Evolutionary conservation across 192 early-diverging fungal genomes (phyloP), one percentile per base, ranked within the genome.

Genomic region (Coemansia sp.): DNA sequence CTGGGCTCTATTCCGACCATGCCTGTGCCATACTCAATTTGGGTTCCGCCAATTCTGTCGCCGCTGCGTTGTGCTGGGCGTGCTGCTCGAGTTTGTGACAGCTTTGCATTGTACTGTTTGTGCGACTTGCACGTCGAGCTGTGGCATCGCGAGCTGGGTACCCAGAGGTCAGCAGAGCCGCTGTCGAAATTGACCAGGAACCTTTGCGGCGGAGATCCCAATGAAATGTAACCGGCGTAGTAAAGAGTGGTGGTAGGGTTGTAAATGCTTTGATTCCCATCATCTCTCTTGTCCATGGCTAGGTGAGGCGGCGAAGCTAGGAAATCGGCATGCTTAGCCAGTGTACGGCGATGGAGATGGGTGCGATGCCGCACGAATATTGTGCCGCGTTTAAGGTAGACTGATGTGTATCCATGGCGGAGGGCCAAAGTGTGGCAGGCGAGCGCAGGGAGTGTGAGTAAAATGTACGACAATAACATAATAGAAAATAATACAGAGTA

Each of bases 101-200:
- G 61, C 7, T 44, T 63, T 13, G 72, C 31, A n/a, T 83, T 46
- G 43, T 72, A 83, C 27, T 70, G 74, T 16, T 36, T 52, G 60
- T 83, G 80, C 7, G 63, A 4, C 47, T 38, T 44, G 60, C 80
- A 83, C 9, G 64, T 72, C 13, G 61, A 13, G 43, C 75, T 83
- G 40, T 63, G 8, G 60, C 80, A 83, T 38, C 66, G 69, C 18
- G 66, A 31, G 63, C 80, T 78, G 10, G 91, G 90, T 33, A 94
- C 88, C 91, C 91, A 92, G 43, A 92, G 80, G 66, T 92, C 91
- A 29, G 86, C 81, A 11, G 85, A 89, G 15, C 90, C 91, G 9
- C 86, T 92, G 76, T 92, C 91, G 60, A 89, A 89, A 52, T 88
- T 88, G 29, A 90, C 89, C 15, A 79, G 79, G 65, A 92, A 92